Evolutionary conservation across 768 basidiomycete genomes (phyloP), one percentile per base, ranked within the genome.

Genomic region (Cystobasidium onofrii): DNA sequence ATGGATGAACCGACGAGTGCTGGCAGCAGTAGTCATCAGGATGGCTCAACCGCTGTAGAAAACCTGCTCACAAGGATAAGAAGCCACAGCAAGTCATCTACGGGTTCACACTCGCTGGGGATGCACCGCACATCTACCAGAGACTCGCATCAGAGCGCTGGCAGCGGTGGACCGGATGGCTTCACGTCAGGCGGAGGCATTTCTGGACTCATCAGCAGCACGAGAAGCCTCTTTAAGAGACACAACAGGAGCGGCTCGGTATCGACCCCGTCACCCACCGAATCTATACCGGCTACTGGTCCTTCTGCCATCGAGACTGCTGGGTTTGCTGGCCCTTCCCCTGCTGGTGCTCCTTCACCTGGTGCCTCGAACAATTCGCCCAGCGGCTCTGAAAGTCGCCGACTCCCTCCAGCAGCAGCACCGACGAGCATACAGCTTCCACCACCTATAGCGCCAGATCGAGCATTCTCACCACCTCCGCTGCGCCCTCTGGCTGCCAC

Each of bases 111-210:
- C 57, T 27, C 29, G 3, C 12, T 60, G 25, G 33, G 33, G 10
- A 31, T 71, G 25, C 52, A 60, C 23, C 50, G 69, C n/a, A 57
- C 69, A 7, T 57, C 69, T 6, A 71, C 69, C 3, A 2, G 54
- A 60, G 69, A 60, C 9, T 57, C 69, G 1, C 69, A 71, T 18
- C 54, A 55, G 23, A 71, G 69, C 55, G 69, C 31, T 6, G 69
- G 69, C 20, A 46, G 52, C 69, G 69, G 69, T 54, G 55, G 29
- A 17, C 13, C 9, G 4, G 29, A 31, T 12, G 33, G 46, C 31
- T 52, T 52, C 39, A 31, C 34, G 10, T 31, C 61, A 4, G 29
- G 43, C 46, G 20, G 65, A 33, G 46, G 46, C 10, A 54, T 71
- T 60, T 43, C 65, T 34, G 50, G 50, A 9, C 43, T 67, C 23